These are phyloP conservation scores for Dryas drummondii DNA, from an alignment of 306 rosid species.

Conservation along the genomic window DNA sequence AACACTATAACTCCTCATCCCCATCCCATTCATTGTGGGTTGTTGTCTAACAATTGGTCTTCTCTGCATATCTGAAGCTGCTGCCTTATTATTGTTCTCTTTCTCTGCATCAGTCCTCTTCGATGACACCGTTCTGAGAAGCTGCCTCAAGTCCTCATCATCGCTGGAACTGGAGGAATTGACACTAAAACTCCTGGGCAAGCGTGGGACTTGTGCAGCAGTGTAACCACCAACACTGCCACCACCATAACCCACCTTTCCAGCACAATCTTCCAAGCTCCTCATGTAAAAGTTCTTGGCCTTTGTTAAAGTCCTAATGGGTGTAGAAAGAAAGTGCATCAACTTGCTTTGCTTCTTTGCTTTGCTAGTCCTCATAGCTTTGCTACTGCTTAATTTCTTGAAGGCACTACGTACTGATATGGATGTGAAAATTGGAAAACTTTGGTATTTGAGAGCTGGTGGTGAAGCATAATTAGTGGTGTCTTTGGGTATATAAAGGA, in stretches of 20 bases:
- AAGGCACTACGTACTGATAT: no score
- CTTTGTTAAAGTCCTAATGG: conserved; percentile 42
- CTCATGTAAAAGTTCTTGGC: conserved; percentile 43
- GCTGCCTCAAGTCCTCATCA: conserved; percentile 9
- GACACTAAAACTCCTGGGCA: conserved; percentile 27
- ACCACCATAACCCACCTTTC: conserved; percentile 24
- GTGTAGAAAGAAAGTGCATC: conserved; percentile 29
- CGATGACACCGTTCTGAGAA: conserved; percentile 1
- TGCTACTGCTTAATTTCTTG: background rate
- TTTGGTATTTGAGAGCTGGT: background rate
- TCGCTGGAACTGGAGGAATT: conserved; percentile 2
- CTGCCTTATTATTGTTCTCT: background rate
- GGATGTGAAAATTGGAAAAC: background rate
- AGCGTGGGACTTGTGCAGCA: conserved; percentile 10
- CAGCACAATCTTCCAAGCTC: conserved; percentile 36
- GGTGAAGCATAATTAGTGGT: background rate
- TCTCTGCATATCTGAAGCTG: conserved; percentile 12
- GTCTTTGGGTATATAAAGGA: background rate
- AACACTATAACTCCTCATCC: conserved; percentile 33
- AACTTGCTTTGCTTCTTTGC: conserved; percentile 14
- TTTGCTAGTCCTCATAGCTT: conserved; percentile 1
- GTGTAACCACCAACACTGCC: background rate
- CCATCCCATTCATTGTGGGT: conserved; percentile 13
- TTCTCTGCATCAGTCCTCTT: conserved; percentile 10
- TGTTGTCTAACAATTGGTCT: conserved; percentile 9